Conservation (phyloP, 164 flowering plant genomes). For the Pachysandra terminalis region DNA sequence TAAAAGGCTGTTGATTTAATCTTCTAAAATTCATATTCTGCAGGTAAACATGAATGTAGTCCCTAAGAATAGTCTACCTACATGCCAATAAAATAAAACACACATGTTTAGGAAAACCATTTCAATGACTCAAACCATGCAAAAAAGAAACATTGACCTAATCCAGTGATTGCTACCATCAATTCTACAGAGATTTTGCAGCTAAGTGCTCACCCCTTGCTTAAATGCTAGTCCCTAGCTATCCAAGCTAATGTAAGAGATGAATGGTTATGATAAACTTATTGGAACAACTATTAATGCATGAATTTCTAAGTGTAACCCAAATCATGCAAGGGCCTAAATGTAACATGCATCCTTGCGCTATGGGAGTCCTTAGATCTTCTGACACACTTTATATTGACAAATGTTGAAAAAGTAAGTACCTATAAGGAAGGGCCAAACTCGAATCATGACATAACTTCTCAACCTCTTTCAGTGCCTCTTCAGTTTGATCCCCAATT, state of each 20-base stretch:
- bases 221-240: too few relatives aligned
- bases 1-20: too few relatives aligned
- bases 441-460: slow-evolving; percentile 33
- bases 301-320: not conserved
- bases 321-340: too few relatives aligned
- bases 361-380: too few relatives aligned
- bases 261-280: not conserved
- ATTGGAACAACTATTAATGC: not conserved
- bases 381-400: too few relatives aligned
- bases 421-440: slow-evolving; percentile 49
- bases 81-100: too few relatives aligned
- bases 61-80: not conserved
- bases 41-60: not conserved
- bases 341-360: too few relatives aligned
- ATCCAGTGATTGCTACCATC: not conserved
- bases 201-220: too few relatives aligned
- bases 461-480: slow-evolving; percentile 60
- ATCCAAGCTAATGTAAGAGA: not conserved
- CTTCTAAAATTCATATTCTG: too few relatives aligned
- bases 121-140: not conserved
- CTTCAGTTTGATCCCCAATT: slow-evolving; percentile 57
- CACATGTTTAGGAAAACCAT: not conserved
- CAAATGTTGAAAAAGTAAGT: not conserved
- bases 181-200: not conserved
- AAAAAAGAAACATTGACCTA: not conserved